Conservation (phyloP, 768 basidiomycete genomes). For the Chlorophyllum brunneum region DNA sequence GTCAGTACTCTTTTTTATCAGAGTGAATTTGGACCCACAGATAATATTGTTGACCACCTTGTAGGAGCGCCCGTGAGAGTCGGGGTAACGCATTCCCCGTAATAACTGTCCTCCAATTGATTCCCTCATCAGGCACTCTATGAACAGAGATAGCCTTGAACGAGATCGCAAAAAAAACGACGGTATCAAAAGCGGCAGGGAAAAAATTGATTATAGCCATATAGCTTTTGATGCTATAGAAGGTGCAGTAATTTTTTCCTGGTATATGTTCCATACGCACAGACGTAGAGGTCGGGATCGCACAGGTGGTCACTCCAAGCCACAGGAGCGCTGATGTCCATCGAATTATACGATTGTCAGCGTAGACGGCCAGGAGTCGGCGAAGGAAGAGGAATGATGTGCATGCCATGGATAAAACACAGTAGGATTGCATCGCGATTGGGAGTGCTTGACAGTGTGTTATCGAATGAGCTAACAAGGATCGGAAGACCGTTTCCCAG, state of each 20-base stretch:
- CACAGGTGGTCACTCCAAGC: conserved; percentile 21
- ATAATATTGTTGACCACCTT: conserved; percentile 5
- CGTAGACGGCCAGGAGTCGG: conserved; percentile 28
- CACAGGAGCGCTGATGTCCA: conserved; percentile 24
- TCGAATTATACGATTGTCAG: conserved; percentile 17
- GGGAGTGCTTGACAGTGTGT: conserved; percentile 21
- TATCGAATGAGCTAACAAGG: conserved; percentile 7
- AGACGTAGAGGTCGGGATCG: conserved; percentile 23
- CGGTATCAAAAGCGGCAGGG: conserved; percentile 1
- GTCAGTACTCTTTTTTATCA: not conserved
- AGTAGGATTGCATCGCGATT: conserved; percentile 19
- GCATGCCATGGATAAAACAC: conserved; percentile 20
- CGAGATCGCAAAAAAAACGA: not conserved
- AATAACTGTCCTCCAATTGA: not conserved
- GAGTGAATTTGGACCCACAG: not conserved
- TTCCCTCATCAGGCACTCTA: not conserved
- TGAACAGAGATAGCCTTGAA: not conserved
- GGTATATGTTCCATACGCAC: conserved; percentile 22
- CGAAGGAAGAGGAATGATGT: conserved; percentile 29
- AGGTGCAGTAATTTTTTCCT: conserved; percentile 28
- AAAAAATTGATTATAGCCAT: not conserved
- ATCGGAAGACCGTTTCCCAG: conserved; percentile 11
- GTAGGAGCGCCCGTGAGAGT: not conserved
- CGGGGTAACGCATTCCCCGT: not conserved
- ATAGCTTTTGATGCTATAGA: conserved; percentile 2